Evolutionary conservation across 371 early-diverging fungal genomes (phyloP).

Genomic region (Mucor velutinosus): DNA sequence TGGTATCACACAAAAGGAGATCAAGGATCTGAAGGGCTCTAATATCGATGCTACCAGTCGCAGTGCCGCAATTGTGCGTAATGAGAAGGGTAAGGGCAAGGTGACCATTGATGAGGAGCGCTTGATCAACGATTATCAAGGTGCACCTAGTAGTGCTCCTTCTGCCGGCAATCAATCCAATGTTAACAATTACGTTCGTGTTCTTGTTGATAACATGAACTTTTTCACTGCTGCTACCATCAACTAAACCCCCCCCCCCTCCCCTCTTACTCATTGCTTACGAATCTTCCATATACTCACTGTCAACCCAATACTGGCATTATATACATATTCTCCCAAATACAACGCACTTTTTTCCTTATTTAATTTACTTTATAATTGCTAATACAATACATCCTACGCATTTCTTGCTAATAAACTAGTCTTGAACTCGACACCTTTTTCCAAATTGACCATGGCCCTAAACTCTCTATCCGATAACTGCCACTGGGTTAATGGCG

Average conservation of each 20-base stretch:
- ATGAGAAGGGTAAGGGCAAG: conserved; percentile 26
- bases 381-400: background rate
- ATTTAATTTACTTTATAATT: background rate
- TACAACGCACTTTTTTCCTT: background rate
- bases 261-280: background rate
- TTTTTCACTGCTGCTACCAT: conserved; percentile 22
- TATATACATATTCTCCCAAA: background rate
- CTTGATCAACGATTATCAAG: conserved; percentile 14
- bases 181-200: conserved; percentile 27
- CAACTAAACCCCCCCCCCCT: background rate
- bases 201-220: conserved; percentile 25
- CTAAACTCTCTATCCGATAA: background rate
- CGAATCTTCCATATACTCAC: background rate
- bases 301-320: background rate
- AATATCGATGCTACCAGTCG: conserved; percentile 22
- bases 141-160: conserved; percentile 21
- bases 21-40: conserved; percentile 13
- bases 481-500: background rate
- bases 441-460: background rate
- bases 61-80: conserved; percentile 22
- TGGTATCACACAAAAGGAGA: conserved; percentile 26
- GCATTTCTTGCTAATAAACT: background rate
- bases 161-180: conserved; percentile 11
- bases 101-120: conserved; percentile 32
- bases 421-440: background rate